Evolutionary conservation across 495 filamentous ascomycete genomes (phyloP), one percentile per base, ranked within the genome.

Genomic region (Cercophora scortea): DNA sequence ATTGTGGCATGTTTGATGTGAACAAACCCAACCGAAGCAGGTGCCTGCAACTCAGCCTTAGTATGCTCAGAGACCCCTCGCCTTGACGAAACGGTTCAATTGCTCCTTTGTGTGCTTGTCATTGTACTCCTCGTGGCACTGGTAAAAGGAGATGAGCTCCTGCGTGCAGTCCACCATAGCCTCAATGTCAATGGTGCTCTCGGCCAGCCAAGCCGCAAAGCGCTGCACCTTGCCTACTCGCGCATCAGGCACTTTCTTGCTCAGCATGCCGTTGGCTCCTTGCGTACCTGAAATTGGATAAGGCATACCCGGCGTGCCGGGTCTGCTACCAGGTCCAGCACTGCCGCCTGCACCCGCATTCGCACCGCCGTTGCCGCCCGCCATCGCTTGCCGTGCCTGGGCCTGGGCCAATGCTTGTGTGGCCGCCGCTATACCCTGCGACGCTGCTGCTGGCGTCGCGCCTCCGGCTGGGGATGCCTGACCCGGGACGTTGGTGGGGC

Each of bases 91-190:
- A 41, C 89, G 77, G 18, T 79, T 83, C 58, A 98, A 84, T 53
- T 87, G 76, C 58, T 81, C 78, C 38, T 69, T 63, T 19, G 73
- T 73, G 9, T 66, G 61, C 68, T 93, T 92, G 61, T 97, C 91
- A 56, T 83, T 88, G 61, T 92, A 96, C 59, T 82, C 77, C 64
- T 98, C 93, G 76, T 90, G 89, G 34, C 89, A 79, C 66, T 95
- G 90, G 69, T 97, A 98, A 54, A 98, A 79, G 4, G 90, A 94
- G 41, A 98, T 89, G 47, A 97, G 79, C 72, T 97, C 94, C 69
- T 98, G 93, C 0, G 88, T 90, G 67, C 87, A 92, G 61, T 97
- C 92, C 42, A 96, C 85, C 62, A 96, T 84, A 17, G 84, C 89
- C 68, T 88, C 88, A 63, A 97, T 88, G 64, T 97, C 92, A 34